phyloP scores from a whole-genome alignment of 495 filamentous ascomycete genomes.

The Astrothelium macrocarpum region DNA sequence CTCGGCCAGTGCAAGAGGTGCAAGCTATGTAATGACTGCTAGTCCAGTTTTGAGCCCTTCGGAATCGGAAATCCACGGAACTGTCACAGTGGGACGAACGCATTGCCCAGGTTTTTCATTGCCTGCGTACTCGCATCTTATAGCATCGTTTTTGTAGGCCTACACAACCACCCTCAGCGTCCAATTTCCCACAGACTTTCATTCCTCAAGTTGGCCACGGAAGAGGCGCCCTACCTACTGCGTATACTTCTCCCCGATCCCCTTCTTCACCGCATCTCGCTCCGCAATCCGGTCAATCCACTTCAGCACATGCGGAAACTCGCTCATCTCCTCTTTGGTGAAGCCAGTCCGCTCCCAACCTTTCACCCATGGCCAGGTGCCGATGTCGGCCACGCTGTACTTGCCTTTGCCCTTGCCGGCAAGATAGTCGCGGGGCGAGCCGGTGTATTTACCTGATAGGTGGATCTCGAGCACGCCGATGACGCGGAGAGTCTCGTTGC shows the following conservation, averaged over 20 bases:
- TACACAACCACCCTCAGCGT: not conserved
- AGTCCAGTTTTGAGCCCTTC: too few species aligned
- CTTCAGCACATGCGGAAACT: slow-evolving; percentile 43
- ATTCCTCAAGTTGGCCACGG: not conserved
- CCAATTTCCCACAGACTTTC: not conserved
- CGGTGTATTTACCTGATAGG: slow-evolving; percentile 38
- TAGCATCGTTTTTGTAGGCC: not conserved
- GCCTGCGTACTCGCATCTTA: not conserved
- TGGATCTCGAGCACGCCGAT: slow-evolving; percentile 47
- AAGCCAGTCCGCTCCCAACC: slow-evolving; percentile 35
- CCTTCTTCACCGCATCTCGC: slow-evolving; percentile 42
- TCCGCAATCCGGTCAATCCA: slow-evolving; percentile 46
- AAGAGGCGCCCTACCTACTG: slow-evolving; percentile 7
- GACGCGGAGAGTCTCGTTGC: slow-evolving; percentile 44
- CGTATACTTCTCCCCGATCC: slow-evolving; percentile 38
- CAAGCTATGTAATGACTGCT: too few species aligned
- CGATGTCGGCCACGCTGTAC: slow-evolving; percentile 46
- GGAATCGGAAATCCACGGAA: too few species aligned
- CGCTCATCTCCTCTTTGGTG: slow-evolving; percentile 39
- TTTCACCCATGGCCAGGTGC: slow-evolving; percentile 48
- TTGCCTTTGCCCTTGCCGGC: slow-evolving; percentile 47
- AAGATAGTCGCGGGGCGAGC: slow-evolving; percentile 39
- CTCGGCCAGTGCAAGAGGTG: not conserved
- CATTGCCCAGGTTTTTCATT: not conserved
- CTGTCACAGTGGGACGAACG: too few species aligned